A percentile compares a stretch with the other conserved stretches of the same genome.
Conservation (phyloP, 495 filamentous ascomycete genomes). For the Daldinia caldariorum region DNA sequence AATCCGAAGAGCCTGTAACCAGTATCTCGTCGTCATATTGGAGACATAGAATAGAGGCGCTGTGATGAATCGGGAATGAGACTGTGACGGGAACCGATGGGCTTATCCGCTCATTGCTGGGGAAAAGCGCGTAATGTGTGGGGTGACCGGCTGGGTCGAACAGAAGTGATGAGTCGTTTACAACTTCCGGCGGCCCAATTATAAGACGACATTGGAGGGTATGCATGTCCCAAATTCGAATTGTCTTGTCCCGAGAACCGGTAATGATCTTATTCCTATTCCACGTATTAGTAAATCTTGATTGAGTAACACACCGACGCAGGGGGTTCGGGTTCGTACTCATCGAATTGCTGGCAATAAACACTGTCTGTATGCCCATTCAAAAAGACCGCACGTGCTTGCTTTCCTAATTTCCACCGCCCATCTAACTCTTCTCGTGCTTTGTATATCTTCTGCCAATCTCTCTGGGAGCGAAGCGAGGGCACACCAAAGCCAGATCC, state of each 20-base stretch:
- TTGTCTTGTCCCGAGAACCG: slow-evolving; percentile 92
- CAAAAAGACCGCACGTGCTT: slow-evolving; percentile 83
- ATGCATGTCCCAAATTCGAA: slow-evolving; percentile 93
- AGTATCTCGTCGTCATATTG: slow-evolving; percentile 93
- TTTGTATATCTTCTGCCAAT: slow-evolving; percentile 89
- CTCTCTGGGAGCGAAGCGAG: slow-evolving; percentile 58
- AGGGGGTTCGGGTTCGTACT: slow-evolving; percentile 63
- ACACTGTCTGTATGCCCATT: slow-evolving; percentile 94
- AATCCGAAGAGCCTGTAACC: slow-evolving; percentile 93
- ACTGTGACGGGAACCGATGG: slow-evolving; percentile 59
- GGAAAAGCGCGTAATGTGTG: slow-evolving; percentile 58
- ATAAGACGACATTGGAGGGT: slow-evolving; percentile 83
- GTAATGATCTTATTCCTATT: slow-evolving; percentile 91
- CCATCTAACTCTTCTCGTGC: slow-evolving; percentile 76
- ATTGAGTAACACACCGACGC: neutral
- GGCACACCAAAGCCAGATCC: slow-evolving; percentile 61
- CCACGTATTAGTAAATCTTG: slow-evolving; percentile 35
- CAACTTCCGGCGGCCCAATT: slow-evolving; percentile 69
- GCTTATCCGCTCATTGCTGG: slow-evolving; percentile 54
- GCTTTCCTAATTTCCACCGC: slow-evolving; percentile 78
- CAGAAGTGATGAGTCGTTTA: slow-evolving; percentile 56
- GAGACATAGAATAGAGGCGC: slow-evolving; percentile 90
- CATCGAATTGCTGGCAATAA: slow-evolving; percentile 97
- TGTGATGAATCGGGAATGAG: slow-evolving; percentile 70
- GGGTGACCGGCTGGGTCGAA: slow-evolving; percentile 55